A percentile compares a stretch with the other conserved stretches of the same genome.
phyloP scores from a whole-genome alignment of 2,329 filamentous ascomycete genomes.

The Sclerotinia nivalis region DNA sequence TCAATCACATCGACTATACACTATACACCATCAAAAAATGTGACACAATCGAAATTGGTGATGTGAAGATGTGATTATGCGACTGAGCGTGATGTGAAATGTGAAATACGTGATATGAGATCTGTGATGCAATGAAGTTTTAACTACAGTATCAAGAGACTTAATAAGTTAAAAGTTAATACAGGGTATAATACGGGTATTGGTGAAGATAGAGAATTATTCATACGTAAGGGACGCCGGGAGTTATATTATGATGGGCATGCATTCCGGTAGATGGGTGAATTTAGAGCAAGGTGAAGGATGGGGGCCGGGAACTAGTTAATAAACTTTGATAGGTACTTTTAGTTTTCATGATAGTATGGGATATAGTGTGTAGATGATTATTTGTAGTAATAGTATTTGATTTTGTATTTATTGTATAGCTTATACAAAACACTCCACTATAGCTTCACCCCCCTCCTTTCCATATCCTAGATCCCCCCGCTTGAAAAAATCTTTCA shows the following conservation, averaged over 20 bases:
- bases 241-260: not conserved
- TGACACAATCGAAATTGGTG: not conserved
- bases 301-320: not conserved
- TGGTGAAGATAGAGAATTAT: not conserved
- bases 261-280: not conserved
- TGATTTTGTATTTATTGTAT: slow-evolving; percentile 12
- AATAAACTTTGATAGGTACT: not conserved
- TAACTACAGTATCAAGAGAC: no score
- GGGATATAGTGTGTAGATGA: not conserved
- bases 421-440: not conserved
- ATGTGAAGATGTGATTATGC: not conserved
- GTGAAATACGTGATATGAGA: no score
- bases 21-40: no score
- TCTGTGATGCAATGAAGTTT: no score
- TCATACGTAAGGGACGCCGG: not conserved
- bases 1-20: no score
- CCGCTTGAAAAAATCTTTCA: not conserved
- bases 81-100: not conserved
- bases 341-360: no score
- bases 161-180: no score
- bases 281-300: not conserved
- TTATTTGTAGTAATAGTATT: not conserved
- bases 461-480: slow-evolving; percentile 25
- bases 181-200: not conserved
- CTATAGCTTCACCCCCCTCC: slow-evolving; percentile 23